Base-by-base conservation (phyloP, 257 asterid species). In the Solanum bulbocastanum region DNA sequence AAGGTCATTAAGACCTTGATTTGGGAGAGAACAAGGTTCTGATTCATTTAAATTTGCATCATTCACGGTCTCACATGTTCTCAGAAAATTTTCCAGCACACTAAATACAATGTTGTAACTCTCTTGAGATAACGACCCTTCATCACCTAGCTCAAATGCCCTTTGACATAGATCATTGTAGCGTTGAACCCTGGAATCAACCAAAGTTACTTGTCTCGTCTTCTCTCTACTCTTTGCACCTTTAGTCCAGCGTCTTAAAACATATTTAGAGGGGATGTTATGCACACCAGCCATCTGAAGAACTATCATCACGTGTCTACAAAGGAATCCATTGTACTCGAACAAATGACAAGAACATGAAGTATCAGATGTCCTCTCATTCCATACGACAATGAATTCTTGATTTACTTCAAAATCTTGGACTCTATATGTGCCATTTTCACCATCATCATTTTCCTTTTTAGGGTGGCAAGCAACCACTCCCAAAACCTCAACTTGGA, bases 381-480 rank as follows among this genome's bases (percentile, higher is more conserved):
- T 91, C 95, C 93, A 91, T 13, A 40, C 35, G 60, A 93, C 95
- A 65, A 23, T 58, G 88, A 87, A 84, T n/a, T 85, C 89, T 75
- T 87, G 92, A 76, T 91, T 91, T 60, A 84, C 90, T 86, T 93
- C 94, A 37, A 90, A 89, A 86, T 93, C 94, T 58, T 93, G 93
- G 87, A 93, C 93, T 79, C 89, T 90, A 90, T 89, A 93, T 23
- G 83, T 82, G 44, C 71, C 42, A 68, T 87, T 89, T 44, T 72
- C 76, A 83, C 89, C 93, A 82, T 87, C 89, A 82, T 85, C 87
- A 58, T 85, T 84, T 75, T 89, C 94, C 52, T 75, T 60, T 86
- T 91, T 93, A 7, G 95, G 95, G 89, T 90, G 93, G 87, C 94
- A 93, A 33, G 94, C 94, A 84, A 93, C 94, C 58, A 89, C 95